phyloP scores from a whole-genome alignment of 768 basidiomycete species.

The Russula abietina region DNA sequence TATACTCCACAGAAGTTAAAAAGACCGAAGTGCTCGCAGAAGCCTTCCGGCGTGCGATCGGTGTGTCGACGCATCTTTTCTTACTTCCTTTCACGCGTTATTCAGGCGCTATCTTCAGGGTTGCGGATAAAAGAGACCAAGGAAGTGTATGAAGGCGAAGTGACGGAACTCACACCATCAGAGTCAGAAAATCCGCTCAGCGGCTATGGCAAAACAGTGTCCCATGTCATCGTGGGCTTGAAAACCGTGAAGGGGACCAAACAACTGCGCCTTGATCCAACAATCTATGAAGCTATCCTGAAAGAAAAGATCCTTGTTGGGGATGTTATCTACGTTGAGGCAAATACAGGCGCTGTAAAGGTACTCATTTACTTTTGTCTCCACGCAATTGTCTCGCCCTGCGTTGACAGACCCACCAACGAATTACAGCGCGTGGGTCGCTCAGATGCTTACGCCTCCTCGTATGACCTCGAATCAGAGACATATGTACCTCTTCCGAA shows the following conservation, averaged over 20 bases:
- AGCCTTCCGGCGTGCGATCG: constrained; percentile 90
- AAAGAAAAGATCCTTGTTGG: constrained; percentile 97
- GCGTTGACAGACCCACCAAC: neutral
- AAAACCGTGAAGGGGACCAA: constrained; percentile 87
- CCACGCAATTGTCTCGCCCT: neutral
- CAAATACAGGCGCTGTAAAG: constrained; percentile 92
- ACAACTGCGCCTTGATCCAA: constrained; percentile 88
- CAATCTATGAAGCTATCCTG: constrained; percentile 93
- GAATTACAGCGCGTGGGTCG: constrained; percentile 77
- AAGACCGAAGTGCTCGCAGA: constrained; percentile 98
- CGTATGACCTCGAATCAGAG: constrained; percentile 96
- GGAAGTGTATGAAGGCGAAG: constrained; percentile 97
- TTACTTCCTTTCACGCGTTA: neutral
- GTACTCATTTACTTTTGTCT: constrained; percentile 36
- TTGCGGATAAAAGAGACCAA: constrained; percentile 98
- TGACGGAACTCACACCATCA: constrained; percentile 92
- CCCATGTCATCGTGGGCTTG: constrained; percentile 93
- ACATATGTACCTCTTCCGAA: constrained; percentile 97
- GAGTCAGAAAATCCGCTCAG: constrained; percentile 97
- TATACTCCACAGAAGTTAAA: constrained; percentile 95
- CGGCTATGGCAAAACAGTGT: constrained; percentile 97
- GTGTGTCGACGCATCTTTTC: constrained; percentile 41
- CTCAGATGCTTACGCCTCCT: constrained; percentile 95
- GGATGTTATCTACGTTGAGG: constrained; percentile 94
- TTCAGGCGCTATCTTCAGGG: constrained; percentile 44